phyloP scores from a whole-genome alignment of 83 land plant species.

The Picea abies region DNA sequence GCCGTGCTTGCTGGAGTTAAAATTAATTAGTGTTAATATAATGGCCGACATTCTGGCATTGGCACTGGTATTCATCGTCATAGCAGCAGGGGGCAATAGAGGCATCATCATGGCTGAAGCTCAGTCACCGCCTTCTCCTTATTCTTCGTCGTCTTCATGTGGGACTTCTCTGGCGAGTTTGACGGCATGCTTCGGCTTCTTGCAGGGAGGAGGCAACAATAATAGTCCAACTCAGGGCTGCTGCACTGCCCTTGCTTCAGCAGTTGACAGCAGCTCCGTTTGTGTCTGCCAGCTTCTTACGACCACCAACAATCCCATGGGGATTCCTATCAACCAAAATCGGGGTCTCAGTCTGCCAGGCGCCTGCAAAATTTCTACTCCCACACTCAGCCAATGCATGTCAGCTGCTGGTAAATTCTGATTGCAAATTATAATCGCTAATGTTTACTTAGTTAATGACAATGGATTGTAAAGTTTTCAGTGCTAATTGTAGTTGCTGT shows the following conservation, averaged over 20 bases:
- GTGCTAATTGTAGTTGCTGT: too few species aligned
- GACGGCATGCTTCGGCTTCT: background rate
- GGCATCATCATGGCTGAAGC: too few species aligned
- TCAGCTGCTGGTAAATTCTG: too few species aligned
- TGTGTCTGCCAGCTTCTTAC: background rate
- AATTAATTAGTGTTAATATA: too few species aligned
- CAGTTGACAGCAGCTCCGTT: background rate
- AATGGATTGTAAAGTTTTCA: too few species aligned
- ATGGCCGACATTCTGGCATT: too few species aligned
- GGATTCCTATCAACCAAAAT: conserved; percentile 37
- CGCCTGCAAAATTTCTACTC: conserved; percentile 41
- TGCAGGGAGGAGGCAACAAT: background rate
- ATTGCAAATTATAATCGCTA: too few species aligned
- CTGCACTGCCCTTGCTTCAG: background rate
- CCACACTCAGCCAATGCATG: conserved; percentile 29
- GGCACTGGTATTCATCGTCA: too few species aligned
- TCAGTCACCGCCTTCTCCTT: background rate
- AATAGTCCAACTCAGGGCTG: background rate
- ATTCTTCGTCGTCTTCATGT: background rate
- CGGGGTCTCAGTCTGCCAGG: conserved; percentile 38
- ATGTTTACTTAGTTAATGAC: too few species aligned
- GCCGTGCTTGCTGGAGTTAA: too few species aligned
- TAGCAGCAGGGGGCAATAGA: too few species aligned
- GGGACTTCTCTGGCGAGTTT: background rate
- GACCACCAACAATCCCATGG: conserved; percentile 13